A percentile compares a stretch with the other conserved stretches of the same genome.
phyloP scores from a whole-genome alignment of 352 stramenopile genomes.

The Globisporangium cystogenes region DNA sequence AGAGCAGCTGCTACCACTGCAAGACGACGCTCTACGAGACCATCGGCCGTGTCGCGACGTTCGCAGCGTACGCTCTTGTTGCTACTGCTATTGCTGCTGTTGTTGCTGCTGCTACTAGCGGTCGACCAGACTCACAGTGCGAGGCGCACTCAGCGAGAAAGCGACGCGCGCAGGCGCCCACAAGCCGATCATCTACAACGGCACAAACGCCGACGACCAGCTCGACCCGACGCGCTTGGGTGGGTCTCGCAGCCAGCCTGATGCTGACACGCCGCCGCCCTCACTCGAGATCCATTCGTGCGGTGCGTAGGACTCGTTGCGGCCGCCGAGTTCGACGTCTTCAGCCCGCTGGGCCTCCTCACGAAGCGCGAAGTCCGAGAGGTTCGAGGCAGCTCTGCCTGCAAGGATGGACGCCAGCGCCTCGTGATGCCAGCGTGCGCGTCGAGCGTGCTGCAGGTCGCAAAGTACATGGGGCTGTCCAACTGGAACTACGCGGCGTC shows the following conservation, averaged over 20 bases:
- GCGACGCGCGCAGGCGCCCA: not conserved
- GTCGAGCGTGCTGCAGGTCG: slow-evolving; percentile 25
- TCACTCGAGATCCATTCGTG: not conserved
- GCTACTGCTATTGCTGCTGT: not conserved
- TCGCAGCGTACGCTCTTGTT: slow-evolving; percentile 23
- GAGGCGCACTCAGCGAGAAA: slow-evolving; percentile 16
- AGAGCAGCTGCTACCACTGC: slow-evolving; percentile 92
- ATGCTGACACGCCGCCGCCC: too few relatives aligned
- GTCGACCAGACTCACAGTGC: not conserved
- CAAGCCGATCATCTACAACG: slow-evolving; percentile 91
- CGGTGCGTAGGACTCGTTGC: slow-evolving; percentile 84
- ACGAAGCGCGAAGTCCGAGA: slow-evolving; percentile 89
- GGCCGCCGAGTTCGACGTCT: slow-evolving; percentile 90
- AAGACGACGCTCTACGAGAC: slow-evolving; percentile 97
- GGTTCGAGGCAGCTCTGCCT: slow-evolving; percentile 11
- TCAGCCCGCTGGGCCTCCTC: slow-evolving; percentile 87
- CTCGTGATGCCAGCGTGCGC: too few relatives aligned
- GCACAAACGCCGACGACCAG: slow-evolving; percentile 95
- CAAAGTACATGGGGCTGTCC: slow-evolving; percentile 88
- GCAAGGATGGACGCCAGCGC: too few relatives aligned
- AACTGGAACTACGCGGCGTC: slow-evolving; percentile 96
- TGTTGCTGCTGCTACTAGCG: not conserved
- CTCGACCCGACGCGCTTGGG: slow-evolving; percentile 84
- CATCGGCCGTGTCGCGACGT: slow-evolving; percentile 82
- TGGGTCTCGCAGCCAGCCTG: not conserved